Evolutionary conservation across 352 stramenopile genomes (phyloP).

Genomic region (Blastocystis sp.): DNA sequence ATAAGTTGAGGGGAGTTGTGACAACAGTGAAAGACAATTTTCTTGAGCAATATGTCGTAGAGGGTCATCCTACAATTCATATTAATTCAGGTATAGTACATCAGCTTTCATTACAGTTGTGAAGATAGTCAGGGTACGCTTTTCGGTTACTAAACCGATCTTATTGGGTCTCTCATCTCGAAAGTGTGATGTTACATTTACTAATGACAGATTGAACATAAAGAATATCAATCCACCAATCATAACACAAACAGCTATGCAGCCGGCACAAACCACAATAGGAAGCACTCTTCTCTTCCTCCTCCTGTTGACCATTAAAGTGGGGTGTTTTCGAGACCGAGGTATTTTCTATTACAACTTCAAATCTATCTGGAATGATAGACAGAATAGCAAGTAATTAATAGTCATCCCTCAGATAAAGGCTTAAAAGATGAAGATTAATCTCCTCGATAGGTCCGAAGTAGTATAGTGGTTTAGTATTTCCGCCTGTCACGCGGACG

Average conservation of each 20-base stretch:
- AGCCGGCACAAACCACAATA: not conserved
- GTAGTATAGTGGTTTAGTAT: constrained; percentile 66
- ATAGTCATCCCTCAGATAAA: too few relatives aligned
- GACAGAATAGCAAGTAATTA: too few relatives aligned
- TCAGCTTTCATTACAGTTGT: constrained; percentile 58
- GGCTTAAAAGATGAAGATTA: not conserved
- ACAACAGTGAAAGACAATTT: constrained; percentile 59
- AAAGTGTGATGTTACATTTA: not conserved
- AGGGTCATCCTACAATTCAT: constrained; percentile 49
- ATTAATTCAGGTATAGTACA: not conserved
- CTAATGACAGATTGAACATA: not conserved
- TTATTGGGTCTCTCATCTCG: not conserved
- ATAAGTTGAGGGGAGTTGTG: constrained; percentile 34
- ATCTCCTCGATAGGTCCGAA: not conserved
- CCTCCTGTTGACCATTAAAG: not conserved
- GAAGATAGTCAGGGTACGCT: constrained; percentile 55
- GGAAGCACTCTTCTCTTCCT: not conserved
- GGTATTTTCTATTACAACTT: too few relatives aligned
- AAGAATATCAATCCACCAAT: not conserved
- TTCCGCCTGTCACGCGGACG: constrained; percentile 65
- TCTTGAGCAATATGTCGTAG: constrained; percentile 55
- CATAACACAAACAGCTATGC: not conserved
- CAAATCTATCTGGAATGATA: too few relatives aligned
- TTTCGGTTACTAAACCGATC: not conserved
- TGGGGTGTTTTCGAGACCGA: too few relatives aligned